These are phyloP conservation scores for Aegilops longissima DNA, from an alignment of 176 grass and related monocot species.

Conservation along the genomic window DNA sequence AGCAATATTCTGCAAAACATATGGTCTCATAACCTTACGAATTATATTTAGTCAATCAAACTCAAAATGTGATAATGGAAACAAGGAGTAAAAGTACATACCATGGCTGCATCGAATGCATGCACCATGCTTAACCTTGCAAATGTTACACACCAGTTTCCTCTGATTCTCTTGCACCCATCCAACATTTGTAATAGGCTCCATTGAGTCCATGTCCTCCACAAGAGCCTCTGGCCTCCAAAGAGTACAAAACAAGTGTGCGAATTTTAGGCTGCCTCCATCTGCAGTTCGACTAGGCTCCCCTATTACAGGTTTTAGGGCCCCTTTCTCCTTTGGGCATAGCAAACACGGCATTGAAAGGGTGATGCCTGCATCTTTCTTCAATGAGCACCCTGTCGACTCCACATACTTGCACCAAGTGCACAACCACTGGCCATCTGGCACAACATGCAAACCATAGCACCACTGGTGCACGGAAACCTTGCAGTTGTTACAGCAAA, in stretches of 20 bases:
- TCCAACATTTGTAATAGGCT: constrained; percentile 59
- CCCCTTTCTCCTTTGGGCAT: constrained; percentile 82
- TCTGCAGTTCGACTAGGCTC: constrained; percentile 24
- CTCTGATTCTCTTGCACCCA: constrained; percentile 56
- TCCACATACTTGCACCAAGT: constrained; percentile 68
- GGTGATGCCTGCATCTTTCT: constrained; percentile 10
- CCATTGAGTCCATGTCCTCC: constrained; percentile 65
- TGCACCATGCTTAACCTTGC: constrained; percentile 94
- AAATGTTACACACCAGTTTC: constrained; percentile 82
- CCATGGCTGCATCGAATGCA: constrained; percentile 98
- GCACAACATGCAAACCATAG: constrained; percentile 76
- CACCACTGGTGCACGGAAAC: constrained; percentile 83
- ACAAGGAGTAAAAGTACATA: constrained; percentile 44
- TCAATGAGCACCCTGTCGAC: constrained; percentile 20
- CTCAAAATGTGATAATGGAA: constrained; percentile 11
- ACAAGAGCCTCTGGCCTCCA: constrained; percentile 87
- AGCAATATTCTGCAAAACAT: constrained; percentile 20
- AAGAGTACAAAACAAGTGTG: constrained; percentile 89
- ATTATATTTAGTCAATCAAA: constrained; percentile 19
- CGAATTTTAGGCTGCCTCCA: constrained; percentile 38
- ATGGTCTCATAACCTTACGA: not conserved
- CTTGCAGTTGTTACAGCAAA: constrained; percentile 70
- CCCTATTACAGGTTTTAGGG: constrained; percentile 52
- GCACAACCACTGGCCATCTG: constrained; percentile 63
- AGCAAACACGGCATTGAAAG: constrained; percentile 59